Base-by-base conservation (phyloP, 495 filamentous ascomycete genomes). In the Talaromyces adpressus region DNA sequence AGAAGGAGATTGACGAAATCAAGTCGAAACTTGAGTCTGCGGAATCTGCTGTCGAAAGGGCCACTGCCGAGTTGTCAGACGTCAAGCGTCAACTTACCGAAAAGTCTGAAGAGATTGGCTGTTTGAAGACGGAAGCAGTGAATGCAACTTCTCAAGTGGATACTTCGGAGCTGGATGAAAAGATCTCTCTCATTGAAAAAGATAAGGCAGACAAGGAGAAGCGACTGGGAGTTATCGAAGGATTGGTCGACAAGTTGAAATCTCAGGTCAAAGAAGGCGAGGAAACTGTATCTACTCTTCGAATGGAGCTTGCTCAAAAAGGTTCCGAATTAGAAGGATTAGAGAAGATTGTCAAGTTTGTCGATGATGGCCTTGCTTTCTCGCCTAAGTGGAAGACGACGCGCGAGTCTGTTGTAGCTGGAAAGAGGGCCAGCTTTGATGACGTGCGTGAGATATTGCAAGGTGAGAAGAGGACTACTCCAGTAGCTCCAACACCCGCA, bases 21-120 rank as follows among this genome's bases (percentile, higher is more conserved):
- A 77, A 75, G 32, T 62, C 67, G 2, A 81, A 80, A 57, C 68
- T 83, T 18, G 69, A 65, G 1, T 62, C 70, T 7, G 73, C 78
- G 2, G 79, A 84, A 62, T 75, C 75, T 1, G 71, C 77, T 34
- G 73, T 84, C 30, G 65, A 72, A 25, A 79, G 82, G 56, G 77
- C 81, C 4, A 69, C 75, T 5, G 69, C 72, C 0, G 77, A 86
- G 23, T 79, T 80, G 1, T 74, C 80, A 41, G 76, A 83, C 49
- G 72, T 90, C 3, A 81, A 84, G 61, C 75, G 73, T 25, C 81
- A 83, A 6, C 66, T 90, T 23, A 81, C 84, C 65, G 79, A 79
- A 12, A 77, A 85, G 29, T 80, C 84, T 57, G 75, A 79, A 2
- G 81, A 84, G 51, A 72, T 85, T 2, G 75, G 83, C 51, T 72